A percentile compares a stretch with the other conserved stretches of the same genome.
Conservation (phyloP, 2,329 filamentous ascomycete species). For the Fusarium sp. region DNA sequence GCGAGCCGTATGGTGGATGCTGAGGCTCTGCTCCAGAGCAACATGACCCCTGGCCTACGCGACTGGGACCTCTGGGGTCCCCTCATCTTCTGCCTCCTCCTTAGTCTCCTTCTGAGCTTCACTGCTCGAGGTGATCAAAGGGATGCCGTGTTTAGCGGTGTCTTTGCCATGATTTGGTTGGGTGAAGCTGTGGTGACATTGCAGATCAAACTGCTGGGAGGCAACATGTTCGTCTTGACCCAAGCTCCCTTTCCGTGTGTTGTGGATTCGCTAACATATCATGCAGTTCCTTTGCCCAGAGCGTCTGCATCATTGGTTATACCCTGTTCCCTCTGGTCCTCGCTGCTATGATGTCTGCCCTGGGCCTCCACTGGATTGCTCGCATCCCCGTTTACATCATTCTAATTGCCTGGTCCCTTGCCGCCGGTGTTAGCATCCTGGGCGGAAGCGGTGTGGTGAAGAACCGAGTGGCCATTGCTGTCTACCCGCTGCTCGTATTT, state of each 20-base stretch:
- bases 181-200: constrained; percentile 96
- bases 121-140: constrained; percentile 83
- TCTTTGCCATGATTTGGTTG: constrained; percentile 97
- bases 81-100: constrained; percentile 88
- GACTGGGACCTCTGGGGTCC: constrained; percentile 99
- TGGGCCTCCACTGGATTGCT: constrained; percentile 81
- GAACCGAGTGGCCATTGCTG: constrained; percentile 91
- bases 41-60: constrained; percentile 88
- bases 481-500: constrained; percentile 95
- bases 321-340: constrained; percentile 97
- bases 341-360: constrained; percentile 86
- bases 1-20: constrained; percentile 72
- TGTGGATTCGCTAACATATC: constrained; percentile 31
- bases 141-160: constrained; percentile 91
- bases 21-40: constrained; percentile 70
- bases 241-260: background rate
- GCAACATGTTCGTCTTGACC: constrained; percentile 83
- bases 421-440: constrained; percentile 94
- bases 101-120: constrained; percentile 89
- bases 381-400: constrained; percentile 92
- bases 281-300: constrained; percentile 92
- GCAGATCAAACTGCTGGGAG: constrained; percentile 95
- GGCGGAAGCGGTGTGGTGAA: constrained; percentile 95
- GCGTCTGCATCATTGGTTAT: constrained; percentile 97
- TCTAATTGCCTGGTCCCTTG: constrained; percentile 90